phyloP scores from a whole-genome alignment of 2,329 filamentous ascomycete genomes.

The Aspergillus cejpii region DNA sequence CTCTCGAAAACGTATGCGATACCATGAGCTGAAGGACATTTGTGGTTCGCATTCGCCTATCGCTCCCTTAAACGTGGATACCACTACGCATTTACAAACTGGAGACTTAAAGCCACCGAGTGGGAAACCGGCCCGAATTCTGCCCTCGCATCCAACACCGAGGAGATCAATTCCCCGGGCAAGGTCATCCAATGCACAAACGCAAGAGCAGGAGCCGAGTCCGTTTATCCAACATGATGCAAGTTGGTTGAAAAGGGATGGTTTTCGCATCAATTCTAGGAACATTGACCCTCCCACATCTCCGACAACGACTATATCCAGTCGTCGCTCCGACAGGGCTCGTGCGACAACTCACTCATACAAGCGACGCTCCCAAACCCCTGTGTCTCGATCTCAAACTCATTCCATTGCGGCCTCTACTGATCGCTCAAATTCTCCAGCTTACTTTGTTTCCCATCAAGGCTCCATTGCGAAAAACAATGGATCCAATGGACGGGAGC shows the following conservation, averaged over 20 bases:
- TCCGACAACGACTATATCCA: conserved; percentile 24
- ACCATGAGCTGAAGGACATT: conserved; percentile 11
- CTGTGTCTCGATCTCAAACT: not conserved
- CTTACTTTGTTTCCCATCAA: not conserved
- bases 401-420: not conserved
- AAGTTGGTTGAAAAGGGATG: conserved; percentile 29
- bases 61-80: conserved; percentile 10
- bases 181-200: not conserved
- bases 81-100: not conserved
- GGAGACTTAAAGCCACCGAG: not conserved
- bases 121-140: not conserved
- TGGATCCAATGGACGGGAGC: not conserved
- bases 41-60: conserved; percentile 1
- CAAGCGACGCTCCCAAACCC: not conserved
- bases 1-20: conserved; percentile 17
- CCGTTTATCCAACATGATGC: conserved; percentile 5
- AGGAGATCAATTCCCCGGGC: conserved; percentile 5
- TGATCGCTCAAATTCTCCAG: not conserved
- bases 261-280: conserved; percentile 23
- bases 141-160: conserved; percentile 5
- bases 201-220: conserved; percentile 1
- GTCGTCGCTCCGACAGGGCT: conserved; percentile 16
- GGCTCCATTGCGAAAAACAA: not conserved
- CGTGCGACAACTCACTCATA: not conserved
- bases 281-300: conserved; percentile 34